Base-by-base conservation (phyloP, 139 green algal species). In the Chlorella sp. region DNA sequence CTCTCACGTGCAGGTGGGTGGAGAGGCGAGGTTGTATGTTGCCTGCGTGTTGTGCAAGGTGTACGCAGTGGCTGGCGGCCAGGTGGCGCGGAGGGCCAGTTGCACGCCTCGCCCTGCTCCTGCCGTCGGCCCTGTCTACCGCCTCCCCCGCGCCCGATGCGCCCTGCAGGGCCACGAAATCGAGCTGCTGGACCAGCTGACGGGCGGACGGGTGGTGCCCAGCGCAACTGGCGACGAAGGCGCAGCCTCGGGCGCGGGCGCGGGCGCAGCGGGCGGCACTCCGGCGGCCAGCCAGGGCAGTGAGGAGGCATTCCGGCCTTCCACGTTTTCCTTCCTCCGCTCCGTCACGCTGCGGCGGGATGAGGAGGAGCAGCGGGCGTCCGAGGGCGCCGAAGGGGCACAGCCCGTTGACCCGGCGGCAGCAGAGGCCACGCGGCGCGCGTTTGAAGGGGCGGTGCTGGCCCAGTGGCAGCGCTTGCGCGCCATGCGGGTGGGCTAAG, bases 151-250 rank as follows among this genome's bases (percentile, higher is more conserved):
- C n/a, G n/a, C n/a, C n/a, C n/a, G n/a, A n/a, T n/a, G n/a, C n/a
- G n/a, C 7, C 15, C 60, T 81, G 67, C 74, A 68, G 55, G 87
- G 82, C 12, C 87, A 90, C 55, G 65, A 90, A 28, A 36, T 41
- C 36, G 87, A 90, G 67, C 81, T 90, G 57, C 51, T 90, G 55
- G 83, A 68, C 23, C 82, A 86, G 65, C 74, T 90, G 75, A n/a
- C n/a, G n/a, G n/a, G n/a, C n/a, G n/a, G n/a, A n/a, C n/a, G n/a
- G n/a, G n/a, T n/a, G n/a, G n/a, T n/a, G n/a, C n/a, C n/a, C n/a
- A n/a, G n/a, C n/a, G n/a, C n/a, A n/a, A n/a, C n/a, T n/a, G n/a
- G n/a, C n/a, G n/a, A n/a, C n/a, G n/a, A n/a, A n/a, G n/a, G n/a
- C n/a, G n/a, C n/a, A n/a, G n/a, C n/a, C n/a, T 88, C 82, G 1